Conservation (phyloP, 768 basidiomycete genomes). For the Kwoniella europaea region DNA sequence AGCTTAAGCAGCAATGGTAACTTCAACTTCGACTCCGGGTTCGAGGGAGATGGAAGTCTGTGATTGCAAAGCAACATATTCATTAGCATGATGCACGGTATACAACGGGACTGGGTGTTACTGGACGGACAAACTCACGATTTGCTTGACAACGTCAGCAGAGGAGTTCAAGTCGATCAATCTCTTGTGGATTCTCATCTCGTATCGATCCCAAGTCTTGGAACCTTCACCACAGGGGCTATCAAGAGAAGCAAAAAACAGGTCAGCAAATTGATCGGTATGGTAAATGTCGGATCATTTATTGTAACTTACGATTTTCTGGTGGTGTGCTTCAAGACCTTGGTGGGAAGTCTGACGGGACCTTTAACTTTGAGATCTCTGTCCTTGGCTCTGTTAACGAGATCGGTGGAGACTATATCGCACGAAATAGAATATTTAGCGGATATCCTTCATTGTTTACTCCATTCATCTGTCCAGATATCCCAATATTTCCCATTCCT, state of each 20-base stretch:
- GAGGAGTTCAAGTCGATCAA: conserved; percentile 98
- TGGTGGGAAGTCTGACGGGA: conserved; percentile 97
- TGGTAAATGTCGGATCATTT: background rate
- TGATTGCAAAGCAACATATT: background rate
- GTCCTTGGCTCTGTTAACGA: conserved; percentile 99
- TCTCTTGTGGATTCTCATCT: conserved; percentile 99
- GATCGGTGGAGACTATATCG: conserved; percentile 69
- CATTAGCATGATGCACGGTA: too few species aligned
- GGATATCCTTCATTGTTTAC: too few species aligned
- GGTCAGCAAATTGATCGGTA: background rate
- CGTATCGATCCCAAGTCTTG: conserved; percentile 99
- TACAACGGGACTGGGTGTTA: too few species aligned
- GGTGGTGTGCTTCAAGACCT: conserved; percentile 98
- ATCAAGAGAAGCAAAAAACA: conserved; percentile 4
- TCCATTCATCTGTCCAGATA: too few species aligned
- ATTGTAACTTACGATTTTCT: conserved; percentile 82
- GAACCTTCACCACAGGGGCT: conserved; percentile 99
- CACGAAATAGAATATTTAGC: too few species aligned
- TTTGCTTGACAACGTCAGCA: conserved; percentile 99
- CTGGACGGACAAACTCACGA: conserved; percentile 66
- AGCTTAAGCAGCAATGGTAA: conserved; percentile 73
- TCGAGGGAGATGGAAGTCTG: conserved; percentile 98
- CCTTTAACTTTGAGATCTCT: conserved; percentile 99
- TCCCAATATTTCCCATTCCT: too few species aligned
- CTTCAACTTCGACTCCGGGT: conserved; percentile 98